Percentiles rank a stretch among this genome's conserved stretches.
Evolutionary conservation across 176 grass and related monocot species (phyloP).

Genomic region (Cenchrus purpureus): DNA sequence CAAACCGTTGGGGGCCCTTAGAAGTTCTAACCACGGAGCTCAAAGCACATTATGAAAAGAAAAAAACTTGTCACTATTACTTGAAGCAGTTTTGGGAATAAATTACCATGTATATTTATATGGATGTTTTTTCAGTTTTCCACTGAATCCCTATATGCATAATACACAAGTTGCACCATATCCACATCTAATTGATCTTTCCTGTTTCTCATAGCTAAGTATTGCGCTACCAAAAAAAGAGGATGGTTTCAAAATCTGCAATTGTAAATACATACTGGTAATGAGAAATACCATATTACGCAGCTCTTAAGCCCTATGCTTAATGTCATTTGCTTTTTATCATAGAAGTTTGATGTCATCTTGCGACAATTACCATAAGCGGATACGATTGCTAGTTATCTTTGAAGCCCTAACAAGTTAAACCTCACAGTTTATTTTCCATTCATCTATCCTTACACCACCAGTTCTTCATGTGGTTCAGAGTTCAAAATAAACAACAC

Average conservation of each 20-base stretch:
- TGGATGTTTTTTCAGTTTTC: not conserved
- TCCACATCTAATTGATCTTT: not conserved
- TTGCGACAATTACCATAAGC: not conserved
- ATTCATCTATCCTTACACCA: not conserved
- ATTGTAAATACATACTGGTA: not conserved
- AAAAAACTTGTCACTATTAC: not conserved
- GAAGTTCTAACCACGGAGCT: no score
- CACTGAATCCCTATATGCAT: not conserved
- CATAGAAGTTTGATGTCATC: not conserved
- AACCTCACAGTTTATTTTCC: slow-evolving; percentile 1
- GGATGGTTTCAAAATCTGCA: not conserved
- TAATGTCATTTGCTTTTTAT: not conserved
- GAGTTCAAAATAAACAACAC: not conserved
- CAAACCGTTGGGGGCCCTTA: not conserved
- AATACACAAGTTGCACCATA: no score
- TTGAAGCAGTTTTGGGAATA: not conserved
- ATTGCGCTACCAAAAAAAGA: not conserved
- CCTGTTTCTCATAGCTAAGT: not conserved
- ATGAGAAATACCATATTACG: not conserved
- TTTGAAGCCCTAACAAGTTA: not conserved
- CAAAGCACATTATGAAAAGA: no score
- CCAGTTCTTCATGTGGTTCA: not conserved
- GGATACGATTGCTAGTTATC: not conserved
- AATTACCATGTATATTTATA: not conserved
- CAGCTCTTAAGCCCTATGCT: not conserved